These are phyloP conservation scores for Notholithocarpus densiflorus DNA, from an alignment of 306 rosid genomes.

Conservation along the genomic window DNA sequence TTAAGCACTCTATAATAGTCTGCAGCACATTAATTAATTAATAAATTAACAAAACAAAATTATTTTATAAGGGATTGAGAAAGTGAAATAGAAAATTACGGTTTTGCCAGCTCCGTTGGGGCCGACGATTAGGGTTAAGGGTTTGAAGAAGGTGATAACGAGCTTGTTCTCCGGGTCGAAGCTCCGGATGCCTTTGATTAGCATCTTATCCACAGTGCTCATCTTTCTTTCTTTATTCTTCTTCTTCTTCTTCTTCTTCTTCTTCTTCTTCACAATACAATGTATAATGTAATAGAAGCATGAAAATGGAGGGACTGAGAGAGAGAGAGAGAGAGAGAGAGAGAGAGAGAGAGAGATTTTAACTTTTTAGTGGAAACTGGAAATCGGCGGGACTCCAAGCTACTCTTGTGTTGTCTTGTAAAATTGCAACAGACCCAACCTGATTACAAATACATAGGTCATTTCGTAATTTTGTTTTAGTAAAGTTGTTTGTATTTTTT, in stretches of 20 bases:
- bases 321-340: too few relatives aligned
- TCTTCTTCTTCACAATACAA: not conserved
- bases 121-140: conserved; percentile 93
- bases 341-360: too few relatives aligned
- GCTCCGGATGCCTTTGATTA: conserved; percentile 92
- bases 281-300: too few relatives aligned
- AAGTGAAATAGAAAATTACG: conserved; percentile 20
- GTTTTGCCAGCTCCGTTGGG: conserved; percentile 98
- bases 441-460: too few relatives aligned
- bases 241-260: not conserved
- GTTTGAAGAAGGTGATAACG: conserved; percentile 95
- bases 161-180: conserved; percentile 95
- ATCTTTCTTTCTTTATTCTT: conserved; percentile 27
- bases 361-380: too few relatives aligned
- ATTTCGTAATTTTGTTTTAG: too few relatives aligned
- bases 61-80: not conserved
- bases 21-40: conserved; percentile 9
- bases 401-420: too few relatives aligned
- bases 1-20: conserved; percentile 94
- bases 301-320: not conserved
- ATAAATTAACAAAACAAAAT: too few relatives aligned
- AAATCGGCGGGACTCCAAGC: too few relatives aligned
- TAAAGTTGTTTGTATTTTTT: too few relatives aligned
- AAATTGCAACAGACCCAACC: too few relatives aligned
- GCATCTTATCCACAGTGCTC: conserved; percentile 97